These are phyloP conservation scores for Mucuna pruriens DNA, from an alignment of 306 rosid genomes.

Conservation along the genomic window DNA sequence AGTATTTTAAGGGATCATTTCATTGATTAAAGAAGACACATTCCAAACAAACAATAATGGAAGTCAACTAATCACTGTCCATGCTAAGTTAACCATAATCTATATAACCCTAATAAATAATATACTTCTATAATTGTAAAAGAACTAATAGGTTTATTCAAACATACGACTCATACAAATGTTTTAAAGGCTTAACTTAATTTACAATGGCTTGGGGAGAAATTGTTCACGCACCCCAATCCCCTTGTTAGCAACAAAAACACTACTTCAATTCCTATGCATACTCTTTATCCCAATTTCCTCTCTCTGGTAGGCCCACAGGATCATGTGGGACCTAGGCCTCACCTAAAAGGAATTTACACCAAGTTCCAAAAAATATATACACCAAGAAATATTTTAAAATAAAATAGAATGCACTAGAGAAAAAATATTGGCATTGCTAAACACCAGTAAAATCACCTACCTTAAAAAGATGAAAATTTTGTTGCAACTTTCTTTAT, in stretches of 20 bases:
- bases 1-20: not conserved
- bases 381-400: not conserved
- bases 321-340: not conserved
- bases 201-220: not conserved
- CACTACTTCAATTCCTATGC: not conserved
- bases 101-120: not conserved
- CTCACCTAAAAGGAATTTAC: not conserved
- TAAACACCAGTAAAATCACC: not conserved
- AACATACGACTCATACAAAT: not conserved
- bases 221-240: not conserved
- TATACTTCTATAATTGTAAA: not conserved
- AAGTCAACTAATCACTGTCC: not conserved
- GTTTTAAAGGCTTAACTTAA: not conserved
- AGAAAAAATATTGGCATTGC: not conserved
- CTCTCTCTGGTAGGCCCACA: not conserved
- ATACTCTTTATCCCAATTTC: not conserved
- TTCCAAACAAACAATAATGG: not conserved
- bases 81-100: not conserved
- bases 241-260: not conserved
- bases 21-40: not conserved
- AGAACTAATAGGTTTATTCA: not conserved
- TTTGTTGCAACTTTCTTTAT: too few relatives aligned
- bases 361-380: not conserved
- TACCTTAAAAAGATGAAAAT: not conserved
- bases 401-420: not conserved